Percentiles rank a stretch among this genome's conserved stretches.
These are phyloP conservation scores for Verruconis gallopava DNA, from an alignment of 2,329 filamentous ascomycete genomes.

Conservation along the genomic window DNA sequence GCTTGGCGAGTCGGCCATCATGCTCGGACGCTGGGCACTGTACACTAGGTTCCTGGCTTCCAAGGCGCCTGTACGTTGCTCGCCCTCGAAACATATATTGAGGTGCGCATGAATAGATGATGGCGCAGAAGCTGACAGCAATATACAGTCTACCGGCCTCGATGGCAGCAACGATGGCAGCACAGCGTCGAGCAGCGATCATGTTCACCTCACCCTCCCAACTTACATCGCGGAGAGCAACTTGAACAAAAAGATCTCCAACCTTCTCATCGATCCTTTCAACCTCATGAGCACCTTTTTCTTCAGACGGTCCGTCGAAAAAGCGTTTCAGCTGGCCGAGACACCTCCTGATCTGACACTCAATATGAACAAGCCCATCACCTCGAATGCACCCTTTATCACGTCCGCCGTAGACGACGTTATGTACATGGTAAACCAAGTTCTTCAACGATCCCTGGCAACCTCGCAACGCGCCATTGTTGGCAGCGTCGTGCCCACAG, in stretches of 20 bases:
- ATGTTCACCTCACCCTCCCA: constrained; percentile 47
- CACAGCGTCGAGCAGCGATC: constrained; percentile 7
- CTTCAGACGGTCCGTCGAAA: constrained; percentile 90
- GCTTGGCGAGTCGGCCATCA: constrained; percentile 76
- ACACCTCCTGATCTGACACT: constrained; percentile 67
- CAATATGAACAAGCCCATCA: constrained; percentile 56
- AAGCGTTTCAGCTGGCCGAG: constrained; percentile 94
- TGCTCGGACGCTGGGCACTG: constrained; percentile 86
- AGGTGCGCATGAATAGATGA: too few relatives aligned
- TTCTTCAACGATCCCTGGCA: constrained; percentile 72
- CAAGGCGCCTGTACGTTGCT: constrained; percentile 40
- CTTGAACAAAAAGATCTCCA: constrained; percentile 63
- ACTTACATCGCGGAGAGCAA: constrained; percentile 66
- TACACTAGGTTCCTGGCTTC: constrained; percentile 80
- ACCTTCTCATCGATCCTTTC: constrained; percentile 66
- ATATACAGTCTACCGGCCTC: constrained; percentile 38
- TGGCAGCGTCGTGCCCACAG: constrained; percentile 61
- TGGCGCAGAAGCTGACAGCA: constrained; percentile 19
- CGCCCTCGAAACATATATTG: too few relatives aligned
- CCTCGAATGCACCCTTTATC: constrained; percentile 75
- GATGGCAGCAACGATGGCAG: not conserved
- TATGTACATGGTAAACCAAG: constrained; percentile 96
- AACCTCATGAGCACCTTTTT: constrained; percentile 92
- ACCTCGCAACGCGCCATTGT: constrained; percentile 75
- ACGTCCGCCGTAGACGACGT: constrained; percentile 94